phyloP scores from a whole-genome alignment of 768 basidiomycete genomes.

The Termitomyces sp. region DNA sequence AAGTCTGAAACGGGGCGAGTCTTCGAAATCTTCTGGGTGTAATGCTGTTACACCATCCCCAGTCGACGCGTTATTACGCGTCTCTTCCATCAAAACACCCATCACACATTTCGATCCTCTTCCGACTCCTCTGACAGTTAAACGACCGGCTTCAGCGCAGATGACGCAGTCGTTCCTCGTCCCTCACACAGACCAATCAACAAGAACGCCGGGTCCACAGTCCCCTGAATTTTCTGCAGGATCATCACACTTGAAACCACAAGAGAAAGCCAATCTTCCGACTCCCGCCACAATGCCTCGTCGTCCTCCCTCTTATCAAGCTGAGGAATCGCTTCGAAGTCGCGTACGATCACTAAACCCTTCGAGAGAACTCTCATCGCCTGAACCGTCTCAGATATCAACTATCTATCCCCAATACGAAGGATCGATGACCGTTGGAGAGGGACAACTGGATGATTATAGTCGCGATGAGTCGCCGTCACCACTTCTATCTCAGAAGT shows the following conservation, averaged over 20 bases:
- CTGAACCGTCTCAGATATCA: background rate
- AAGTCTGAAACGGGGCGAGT: background rate
- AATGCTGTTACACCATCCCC: conserved; percentile 2
- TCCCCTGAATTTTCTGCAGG: background rate
- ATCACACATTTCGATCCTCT: background rate
- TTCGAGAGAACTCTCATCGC: background rate
- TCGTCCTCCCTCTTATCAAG: background rate
- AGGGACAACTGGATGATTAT: background rate
- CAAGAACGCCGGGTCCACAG: background rate
- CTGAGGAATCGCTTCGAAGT: background rate
- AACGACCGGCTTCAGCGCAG: background rate
- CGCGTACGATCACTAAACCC: background rate
- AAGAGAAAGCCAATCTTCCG: background rate
- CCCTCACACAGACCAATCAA: background rate
- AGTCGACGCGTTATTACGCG: conserved; percentile 4
- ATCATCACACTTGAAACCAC: background rate
- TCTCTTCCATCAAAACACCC: background rate
- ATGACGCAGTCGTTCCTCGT: conserved; percentile 5
- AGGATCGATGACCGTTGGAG: background rate
- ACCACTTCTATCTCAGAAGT: conserved; percentile 5
- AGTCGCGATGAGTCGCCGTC: background rate
- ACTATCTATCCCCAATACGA: background rate
- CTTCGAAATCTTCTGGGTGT: conserved; percentile 2
- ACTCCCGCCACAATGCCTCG: conserved; percentile 13
- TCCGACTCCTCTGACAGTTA: conserved; percentile 2